These are phyloP conservation scores for Hanseniaspora osmophila DNA, from an alignment of 805 yeast genomes.

Conservation along the genomic window DNA sequence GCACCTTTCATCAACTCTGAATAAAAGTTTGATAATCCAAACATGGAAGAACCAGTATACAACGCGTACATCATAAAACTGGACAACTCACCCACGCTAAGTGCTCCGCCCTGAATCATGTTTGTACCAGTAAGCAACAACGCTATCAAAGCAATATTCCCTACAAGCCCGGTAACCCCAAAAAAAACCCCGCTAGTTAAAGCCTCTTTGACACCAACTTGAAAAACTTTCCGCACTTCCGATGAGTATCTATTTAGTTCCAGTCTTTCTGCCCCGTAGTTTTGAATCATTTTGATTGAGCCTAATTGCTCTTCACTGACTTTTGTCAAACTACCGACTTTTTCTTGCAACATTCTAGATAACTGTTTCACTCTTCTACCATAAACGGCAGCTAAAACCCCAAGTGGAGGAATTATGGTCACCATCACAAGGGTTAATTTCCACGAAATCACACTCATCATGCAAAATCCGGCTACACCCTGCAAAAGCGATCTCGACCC, in stretches of 20 bases:
- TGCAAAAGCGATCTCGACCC: conserved; percentile 77
- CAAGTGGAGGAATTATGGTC: conserved; percentile 69
- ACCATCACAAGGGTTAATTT: conserved; percentile 73
- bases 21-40: conserved; percentile 81
- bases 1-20: conserved; percentile 94
- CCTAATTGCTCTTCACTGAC: conserved; percentile 84
- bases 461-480: conserved; percentile 73
- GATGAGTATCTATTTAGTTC: conserved; percentile 65
- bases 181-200: conserved; percentile 59
- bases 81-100: conserved; percentile 78
- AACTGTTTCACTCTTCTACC: conserved; percentile 66
- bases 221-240: conserved; percentile 50
- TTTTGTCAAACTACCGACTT: conserved; percentile 73
- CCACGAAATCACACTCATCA: conserved; percentile 83
- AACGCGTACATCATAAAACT: conserved; percentile 93
- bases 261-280: conserved; percentile 70
- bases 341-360: conserved; percentile 66
- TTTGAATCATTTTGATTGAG: conserved; percentile 76
- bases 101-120: conserved; percentile 61
- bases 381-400: conserved; percentile 64
- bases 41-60: conserved; percentile 84
- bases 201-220: conserved; percentile 70
- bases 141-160: conserved; percentile 68
- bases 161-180: conserved; percentile 71
- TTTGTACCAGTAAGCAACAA: conserved; percentile 67